Evolutionary conservation across 306 rosid genomes (phyloP).

Genomic region (Sphenostylis stenocarpa): DNA sequence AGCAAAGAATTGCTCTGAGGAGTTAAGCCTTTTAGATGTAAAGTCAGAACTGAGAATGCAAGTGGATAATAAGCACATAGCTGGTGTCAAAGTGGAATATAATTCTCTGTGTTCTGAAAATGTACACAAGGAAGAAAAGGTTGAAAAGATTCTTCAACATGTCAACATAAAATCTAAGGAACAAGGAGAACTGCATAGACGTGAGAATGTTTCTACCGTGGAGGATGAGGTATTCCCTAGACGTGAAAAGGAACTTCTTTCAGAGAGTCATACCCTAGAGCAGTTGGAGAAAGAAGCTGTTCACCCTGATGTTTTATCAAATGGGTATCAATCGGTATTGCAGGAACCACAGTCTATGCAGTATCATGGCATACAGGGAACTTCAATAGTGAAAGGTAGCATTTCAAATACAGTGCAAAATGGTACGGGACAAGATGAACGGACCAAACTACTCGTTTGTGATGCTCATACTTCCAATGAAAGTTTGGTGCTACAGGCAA

Average conservation of each 20-base stretch:
- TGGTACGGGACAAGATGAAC: constrained; percentile 35
- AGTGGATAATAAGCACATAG: constrained; percentile 27
- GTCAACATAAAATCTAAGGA: constrained; percentile 19
- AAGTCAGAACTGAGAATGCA: constrained; percentile 36
- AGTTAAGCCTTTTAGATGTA: constrained; percentile 27
- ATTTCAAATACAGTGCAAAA: constrained; percentile 23
- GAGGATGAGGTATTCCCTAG: constrained; percentile 38
- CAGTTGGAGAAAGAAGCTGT: constrained; percentile 38
- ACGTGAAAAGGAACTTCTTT: constrained; percentile 25
- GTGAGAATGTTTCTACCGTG: constrained; percentile 26
- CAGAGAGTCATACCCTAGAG: constrained; percentile 23
- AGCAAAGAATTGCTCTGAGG: constrained; percentile 23
- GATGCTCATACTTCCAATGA: constrained; percentile 37
- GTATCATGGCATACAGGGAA: constrained; percentile 6
- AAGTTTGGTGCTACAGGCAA: constrained; percentile 29
- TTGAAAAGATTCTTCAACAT: constrained; percentile 24
- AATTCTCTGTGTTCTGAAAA: constrained; percentile 27
- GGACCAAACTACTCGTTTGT: constrained; percentile 23
- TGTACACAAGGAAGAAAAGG: constrained; percentile 22
- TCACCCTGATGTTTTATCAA: constrained; percentile 23
- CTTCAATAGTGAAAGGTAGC: constrained; percentile 14
- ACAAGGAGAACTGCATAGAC: constrained; percentile 34
- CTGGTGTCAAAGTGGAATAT: constrained; percentile 25
- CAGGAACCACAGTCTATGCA: constrained; percentile 31
- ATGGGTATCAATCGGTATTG: constrained; percentile 31